phyloP scores from a whole-genome alignment of 805 yeast genomes.

The Helenozyma baotianmanensis region DNA sequence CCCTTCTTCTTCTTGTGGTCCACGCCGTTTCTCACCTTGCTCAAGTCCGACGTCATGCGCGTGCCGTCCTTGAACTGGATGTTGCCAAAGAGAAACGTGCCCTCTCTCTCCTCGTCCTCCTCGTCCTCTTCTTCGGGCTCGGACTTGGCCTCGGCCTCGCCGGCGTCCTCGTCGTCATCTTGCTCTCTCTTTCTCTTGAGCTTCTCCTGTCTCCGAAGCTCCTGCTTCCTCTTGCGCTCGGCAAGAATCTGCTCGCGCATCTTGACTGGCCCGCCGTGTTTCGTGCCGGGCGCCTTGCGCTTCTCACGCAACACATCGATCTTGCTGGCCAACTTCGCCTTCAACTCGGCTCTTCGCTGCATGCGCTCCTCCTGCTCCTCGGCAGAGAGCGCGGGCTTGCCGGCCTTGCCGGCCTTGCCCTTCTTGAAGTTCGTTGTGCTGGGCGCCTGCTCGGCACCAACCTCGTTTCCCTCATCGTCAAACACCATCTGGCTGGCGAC shows the following conservation, averaged over 20 bases:
- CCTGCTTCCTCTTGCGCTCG: slow-evolving; percentile 51
- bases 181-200: slow-evolving; percentile 38
- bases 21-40: slow-evolving; percentile 43
- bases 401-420: slow-evolving; percentile 1
- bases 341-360: slow-evolving; percentile 59
- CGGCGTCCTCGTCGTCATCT: slow-evolving; percentile 38
- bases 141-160: slow-evolving; percentile 27
- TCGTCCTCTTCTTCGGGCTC: slow-evolving; percentile 29
- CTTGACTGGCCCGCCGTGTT: slow-evolving; percentile 72
- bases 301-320: slow-evolving; percentile 67
- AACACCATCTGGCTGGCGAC: slow-evolving; percentile 41
- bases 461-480: slow-evolving; percentile 69
- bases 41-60: slow-evolving; percentile 68
- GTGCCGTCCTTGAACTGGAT: slow-evolving; percentile 81
- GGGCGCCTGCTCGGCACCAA: slow-evolving; percentile 13
- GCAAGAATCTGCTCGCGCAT: slow-evolving; percentile 77
- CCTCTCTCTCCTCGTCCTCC: slow-evolving; percentile 24
- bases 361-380: slow-evolving; percentile 49
- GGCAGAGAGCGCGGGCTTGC: slow-evolving; percentile 29
- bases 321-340: slow-evolving; percentile 73
- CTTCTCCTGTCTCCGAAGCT: slow-evolving; percentile 41
- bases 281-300: slow-evolving; percentile 90
- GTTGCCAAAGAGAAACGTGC: slow-evolving; percentile 65
- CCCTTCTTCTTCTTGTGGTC: slow-evolving; percentile 65
- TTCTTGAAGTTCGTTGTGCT: slow-evolving; percentile 4